Evolutionary conservation across 176 grass and related monocot genomes (phyloP).

Genomic region (Urochloa ruziziensis): DNA sequence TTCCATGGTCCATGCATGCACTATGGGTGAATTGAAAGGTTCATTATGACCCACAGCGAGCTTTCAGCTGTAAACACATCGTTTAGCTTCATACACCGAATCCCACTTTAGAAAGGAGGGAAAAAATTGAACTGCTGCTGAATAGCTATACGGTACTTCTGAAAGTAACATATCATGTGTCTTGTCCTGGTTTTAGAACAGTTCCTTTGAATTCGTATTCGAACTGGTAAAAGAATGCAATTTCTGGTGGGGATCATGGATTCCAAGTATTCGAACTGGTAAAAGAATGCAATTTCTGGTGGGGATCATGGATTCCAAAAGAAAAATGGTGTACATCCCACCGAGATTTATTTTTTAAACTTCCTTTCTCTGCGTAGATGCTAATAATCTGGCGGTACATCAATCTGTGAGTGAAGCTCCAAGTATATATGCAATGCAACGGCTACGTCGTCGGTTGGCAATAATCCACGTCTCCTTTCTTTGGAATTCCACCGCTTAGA

Average conservation of each 20-base stretch:
- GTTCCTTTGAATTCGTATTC: not conserved
- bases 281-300: not conserved
- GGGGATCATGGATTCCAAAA: not conserved
- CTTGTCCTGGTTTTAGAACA: not conserved
- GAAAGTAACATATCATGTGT: not conserved
- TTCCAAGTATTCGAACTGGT: not conserved
- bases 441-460: too few relatives aligned
- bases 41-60: not conserved
- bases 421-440: too few relatives aligned
- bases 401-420: too few relatives aligned
- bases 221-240: not conserved
- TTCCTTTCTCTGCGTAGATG: not conserved
- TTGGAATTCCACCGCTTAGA: too few relatives aligned
- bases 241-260: not conserved
- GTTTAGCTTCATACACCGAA: not conserved
- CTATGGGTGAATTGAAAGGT: constrained; percentile 30
- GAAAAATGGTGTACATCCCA: not conserved
- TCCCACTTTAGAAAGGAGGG: not conserved
- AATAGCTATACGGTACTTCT: not conserved
- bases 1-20: not conserved
- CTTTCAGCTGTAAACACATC: not conserved
- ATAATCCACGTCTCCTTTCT: too few relatives aligned
- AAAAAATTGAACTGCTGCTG: not conserved
- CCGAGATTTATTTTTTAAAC: not conserved
- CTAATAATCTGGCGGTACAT: not conserved